These are phyloP conservation scores for Claviceps sp. DNA, from an alignment of 2,329 filamentous ascomycete species.

Conservation along the genomic window DNA sequence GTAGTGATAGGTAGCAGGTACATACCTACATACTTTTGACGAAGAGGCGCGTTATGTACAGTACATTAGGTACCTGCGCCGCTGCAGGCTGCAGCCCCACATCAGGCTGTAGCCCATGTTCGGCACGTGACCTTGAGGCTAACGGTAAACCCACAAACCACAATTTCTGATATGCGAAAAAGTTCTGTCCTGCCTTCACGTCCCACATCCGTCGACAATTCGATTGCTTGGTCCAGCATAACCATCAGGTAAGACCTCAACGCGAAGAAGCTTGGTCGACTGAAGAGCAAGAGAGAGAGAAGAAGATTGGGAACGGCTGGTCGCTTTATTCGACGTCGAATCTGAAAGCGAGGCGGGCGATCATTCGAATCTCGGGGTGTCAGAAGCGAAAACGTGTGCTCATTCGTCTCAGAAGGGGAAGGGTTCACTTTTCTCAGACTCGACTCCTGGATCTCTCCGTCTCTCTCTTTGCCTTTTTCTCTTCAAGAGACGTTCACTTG, in stretches of 20 bases:
- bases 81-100: not conserved
- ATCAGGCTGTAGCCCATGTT: not conserved
- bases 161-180: constrained; percentile 22
- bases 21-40: no score
- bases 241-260: constrained; percentile 33
- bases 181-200: constrained; percentile 18
- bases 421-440: not conserved
- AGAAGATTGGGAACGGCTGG: not conserved
- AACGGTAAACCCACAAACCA: constrained; percentile 27
- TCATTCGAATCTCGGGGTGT: not conserved
- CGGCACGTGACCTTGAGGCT: constrained; percentile 20
- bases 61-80: no score
- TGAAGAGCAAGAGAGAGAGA: not conserved
- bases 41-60: no score
- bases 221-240: constrained; percentile 35
- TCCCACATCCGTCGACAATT: constrained; percentile 25
- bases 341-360: not conserved
- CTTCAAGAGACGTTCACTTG: not conserved
- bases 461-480: not conserved
- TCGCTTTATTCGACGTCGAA: not conserved
- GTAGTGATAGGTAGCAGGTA: no score
- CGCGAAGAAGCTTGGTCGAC: not conserved
- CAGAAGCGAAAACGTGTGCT: not conserved
- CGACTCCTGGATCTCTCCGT: not conserved
- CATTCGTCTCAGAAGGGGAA: not conserved